Evolutionary conservation across 1,284 basidiomycete species (phyloP).

Genomic region (Ganoderma lingzhi): DNA sequence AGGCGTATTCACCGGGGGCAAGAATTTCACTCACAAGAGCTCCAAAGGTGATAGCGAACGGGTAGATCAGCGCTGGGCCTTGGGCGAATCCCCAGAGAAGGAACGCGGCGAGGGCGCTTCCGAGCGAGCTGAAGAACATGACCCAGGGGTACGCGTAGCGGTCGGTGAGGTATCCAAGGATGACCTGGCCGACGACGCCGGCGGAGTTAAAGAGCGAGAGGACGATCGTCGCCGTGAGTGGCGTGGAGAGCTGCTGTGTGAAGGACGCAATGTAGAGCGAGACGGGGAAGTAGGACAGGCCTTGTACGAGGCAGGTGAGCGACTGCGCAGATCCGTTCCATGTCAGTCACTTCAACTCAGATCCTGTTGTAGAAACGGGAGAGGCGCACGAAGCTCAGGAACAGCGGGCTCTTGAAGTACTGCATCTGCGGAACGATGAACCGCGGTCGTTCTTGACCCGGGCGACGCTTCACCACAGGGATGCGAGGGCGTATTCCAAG

Average conservation of each 20-base stretch:
- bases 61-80: constrained; percentile 36
- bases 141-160: constrained; percentile 40
- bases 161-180: constrained; percentile 39
- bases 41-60: constrained; percentile 40
- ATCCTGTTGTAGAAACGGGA: not conserved
- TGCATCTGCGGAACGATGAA: constrained; percentile 37
- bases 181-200: constrained; percentile 37
- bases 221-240: constrained; percentile 38
- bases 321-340: constrained; percentile 19
- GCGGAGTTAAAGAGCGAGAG: constrained; percentile 41
- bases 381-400: constrained; percentile 36
- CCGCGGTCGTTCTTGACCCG: constrained; percentile 31
- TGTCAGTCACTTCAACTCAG: not conserved
- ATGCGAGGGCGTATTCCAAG: constrained; percentile 37
- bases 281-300: constrained; percentile 40
- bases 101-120: constrained; percentile 39
- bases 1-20: not conserved
- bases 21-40: constrained; percentile 31
- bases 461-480: constrained; percentile 32
- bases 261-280: constrained; percentile 41
- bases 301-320: constrained; percentile 37
- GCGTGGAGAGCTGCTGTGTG: constrained; percentile 36
- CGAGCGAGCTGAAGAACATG: constrained; percentile 36
- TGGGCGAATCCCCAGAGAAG: constrained; percentile 41
- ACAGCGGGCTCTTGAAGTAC: constrained; percentile 38